A percentile compares a stretch with the other conserved stretches of the same genome.
These are phyloP conservation scores for Puya raimondii DNA, from an alignment of 176 grass and related monocot genomes.

Conservation along the genomic window DNA sequence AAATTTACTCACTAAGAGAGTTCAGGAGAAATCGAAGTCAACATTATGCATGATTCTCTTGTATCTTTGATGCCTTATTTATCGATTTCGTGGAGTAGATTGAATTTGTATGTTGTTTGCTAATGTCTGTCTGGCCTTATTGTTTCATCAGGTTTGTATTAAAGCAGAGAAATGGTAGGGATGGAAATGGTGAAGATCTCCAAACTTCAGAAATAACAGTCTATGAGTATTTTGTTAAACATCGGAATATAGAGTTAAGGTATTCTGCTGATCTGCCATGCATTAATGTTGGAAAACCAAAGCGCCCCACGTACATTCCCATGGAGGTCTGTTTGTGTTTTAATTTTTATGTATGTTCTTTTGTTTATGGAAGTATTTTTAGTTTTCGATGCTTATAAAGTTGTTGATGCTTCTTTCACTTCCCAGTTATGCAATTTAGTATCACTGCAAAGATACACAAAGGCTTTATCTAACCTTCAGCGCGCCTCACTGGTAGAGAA, in stretches of 20 bases:
- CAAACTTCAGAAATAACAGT: constrained; percentile 44
- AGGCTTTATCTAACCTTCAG: constrained; percentile 52
- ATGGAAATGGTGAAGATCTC: constrained; percentile 28
- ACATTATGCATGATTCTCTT: too few species aligned
- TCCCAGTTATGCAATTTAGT: constrained; percentile 49
- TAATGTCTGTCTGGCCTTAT: not conserved
- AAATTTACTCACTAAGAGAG: too few species aligned
- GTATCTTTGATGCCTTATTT: not conserved
- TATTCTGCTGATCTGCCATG: constrained; percentile 72
- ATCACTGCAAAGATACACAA: constrained; percentile 75
- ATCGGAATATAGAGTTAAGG: constrained; percentile 40
- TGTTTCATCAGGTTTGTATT: constrained; percentile 44
- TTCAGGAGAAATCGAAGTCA: too few species aligned
- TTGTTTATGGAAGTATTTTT: not conserved
- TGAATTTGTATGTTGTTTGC: not conserved
- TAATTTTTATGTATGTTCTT: not conserved
- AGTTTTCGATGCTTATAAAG: constrained; percentile 8
- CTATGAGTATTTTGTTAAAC: constrained; percentile 59
- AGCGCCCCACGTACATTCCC: constrained; percentile 58
- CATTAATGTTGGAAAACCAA: constrained; percentile 94
- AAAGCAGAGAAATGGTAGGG: constrained; percentile 43
- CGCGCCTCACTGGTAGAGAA: constrained; percentile 77
- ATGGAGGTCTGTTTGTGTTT: constrained; percentile 45
- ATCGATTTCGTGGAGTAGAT: not conserved
- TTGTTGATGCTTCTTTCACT: constrained; percentile 17